These are phyloP conservation scores for Arabidopsis arenosa DNA, from an alignment of 345 rosid genomes.

Conservation along the genomic window DNA sequence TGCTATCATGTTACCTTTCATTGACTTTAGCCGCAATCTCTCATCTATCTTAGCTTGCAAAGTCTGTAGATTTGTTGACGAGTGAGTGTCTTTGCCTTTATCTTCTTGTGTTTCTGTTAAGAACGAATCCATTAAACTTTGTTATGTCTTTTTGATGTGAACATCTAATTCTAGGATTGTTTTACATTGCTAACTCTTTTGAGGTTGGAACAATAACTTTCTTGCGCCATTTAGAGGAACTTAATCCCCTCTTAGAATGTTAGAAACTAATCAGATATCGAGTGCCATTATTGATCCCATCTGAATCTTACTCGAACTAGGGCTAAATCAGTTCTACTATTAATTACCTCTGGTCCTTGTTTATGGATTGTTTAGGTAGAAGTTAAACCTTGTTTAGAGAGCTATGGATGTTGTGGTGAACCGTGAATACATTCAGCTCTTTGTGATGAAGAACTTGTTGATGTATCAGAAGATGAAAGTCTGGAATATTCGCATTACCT, in stretches of 20 bases:
- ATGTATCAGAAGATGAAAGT: conserved; percentile 4
- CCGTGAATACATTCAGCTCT: conserved; percentile 1
- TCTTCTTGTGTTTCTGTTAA: conserved; percentile 5
- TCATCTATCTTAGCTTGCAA: conserved; percentile 24
- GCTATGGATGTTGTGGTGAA: conserved; percentile 28
- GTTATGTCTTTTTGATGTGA: not conserved
- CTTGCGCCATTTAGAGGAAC: not conserved
- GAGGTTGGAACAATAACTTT: not conserved
- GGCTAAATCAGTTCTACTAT: not conserved
- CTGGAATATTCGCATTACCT: no score
- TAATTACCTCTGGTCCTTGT: conserved; percentile 12
- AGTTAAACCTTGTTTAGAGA: conserved; percentile 16
- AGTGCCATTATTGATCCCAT: conserved; percentile 11
- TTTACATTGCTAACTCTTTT: not conserved
- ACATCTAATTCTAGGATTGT: not conserved
- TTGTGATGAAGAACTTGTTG: conserved; percentile 34
- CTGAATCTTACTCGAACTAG: not conserved
- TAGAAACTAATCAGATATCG: not conserved
- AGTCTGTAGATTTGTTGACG: conserved; percentile 36
- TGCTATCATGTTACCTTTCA: conserved; percentile 10
- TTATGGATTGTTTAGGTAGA: conserved; percentile 27
- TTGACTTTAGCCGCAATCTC: conserved; percentile 25
- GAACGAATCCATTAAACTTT: not conserved
- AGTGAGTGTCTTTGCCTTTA: conserved; percentile 25
- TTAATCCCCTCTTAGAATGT: not conserved